phyloP scores from a whole-genome alignment of 2,329 filamentous ascomycete species.

The Apiospora phragmitis region DNA sequence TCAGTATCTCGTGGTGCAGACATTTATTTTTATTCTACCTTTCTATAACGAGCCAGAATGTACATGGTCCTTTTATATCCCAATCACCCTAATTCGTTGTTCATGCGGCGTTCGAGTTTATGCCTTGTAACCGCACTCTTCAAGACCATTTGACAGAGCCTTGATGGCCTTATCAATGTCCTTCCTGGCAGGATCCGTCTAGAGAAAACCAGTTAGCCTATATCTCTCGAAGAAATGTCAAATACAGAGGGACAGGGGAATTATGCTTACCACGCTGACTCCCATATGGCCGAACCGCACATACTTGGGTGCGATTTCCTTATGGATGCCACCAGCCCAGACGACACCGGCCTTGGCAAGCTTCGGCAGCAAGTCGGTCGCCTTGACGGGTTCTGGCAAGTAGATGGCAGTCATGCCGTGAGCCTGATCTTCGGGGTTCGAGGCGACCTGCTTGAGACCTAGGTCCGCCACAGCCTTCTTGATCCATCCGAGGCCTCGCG shows the following conservation, averaged over 20 bases:
- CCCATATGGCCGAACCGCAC: conserved; percentile 98
- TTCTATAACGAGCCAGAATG: neutral
- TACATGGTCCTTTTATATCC: neutral
- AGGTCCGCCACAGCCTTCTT: conserved; percentile 81
- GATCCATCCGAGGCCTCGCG: conserved; percentile 75
- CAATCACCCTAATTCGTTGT: neutral
- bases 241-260: neutral
- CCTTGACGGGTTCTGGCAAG: conserved; percentile 79
- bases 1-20: too few species aligned
- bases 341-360: conserved; percentile 85
- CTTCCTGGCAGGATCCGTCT: conserved; percentile 73
- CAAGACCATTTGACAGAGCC: conserved; percentile 72
- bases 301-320: conserved; percentile 91
- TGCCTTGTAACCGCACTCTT: conserved; percentile 68
- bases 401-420: conserved; percentile 99
- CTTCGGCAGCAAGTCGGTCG: conserved; percentile 81
- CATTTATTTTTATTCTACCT: neutral
- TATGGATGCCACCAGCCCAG: conserved; percentile 94
- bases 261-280: conserved; percentile 70
- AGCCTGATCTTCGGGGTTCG: conserved; percentile 85
- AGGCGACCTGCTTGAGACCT: conserved; percentile 83
- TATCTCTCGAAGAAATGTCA: neutral
- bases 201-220: conserved; percentile 17
- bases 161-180: conserved; percentile 85
- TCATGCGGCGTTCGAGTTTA: conserved; percentile 23